A percentile compares a stretch with the other conserved stretches of the same genome.
Evolutionary conservation across 2,329 filamentous ascomycete genomes (phyloP).

Genomic region (Thielaviopsis populi): DNA sequence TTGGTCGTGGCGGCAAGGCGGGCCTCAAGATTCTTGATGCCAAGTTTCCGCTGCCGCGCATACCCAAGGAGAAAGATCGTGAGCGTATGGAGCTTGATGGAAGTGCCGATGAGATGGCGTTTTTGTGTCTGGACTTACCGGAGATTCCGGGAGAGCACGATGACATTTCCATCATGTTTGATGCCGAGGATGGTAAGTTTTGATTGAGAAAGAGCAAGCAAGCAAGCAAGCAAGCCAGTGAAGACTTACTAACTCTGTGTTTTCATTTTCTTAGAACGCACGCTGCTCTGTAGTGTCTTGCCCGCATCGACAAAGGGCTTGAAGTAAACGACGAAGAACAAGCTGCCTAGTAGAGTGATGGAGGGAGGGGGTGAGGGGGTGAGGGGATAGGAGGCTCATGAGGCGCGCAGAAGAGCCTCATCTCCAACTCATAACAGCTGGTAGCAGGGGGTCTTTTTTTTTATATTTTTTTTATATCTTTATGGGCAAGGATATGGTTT

Average conservation of each 20-base stretch:
- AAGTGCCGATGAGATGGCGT: slow-evolving; percentile 44
- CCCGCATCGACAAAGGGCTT: slow-evolving; percentile 42
- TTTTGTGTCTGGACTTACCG: slow-evolving; percentile 72
- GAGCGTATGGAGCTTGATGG: slow-evolving; percentile 23
- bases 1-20: slow-evolving; percentile 48
- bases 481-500: background rate
- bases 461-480: background rate
- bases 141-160: slow-evolving; percentile 88
- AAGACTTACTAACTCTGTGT: slow-evolving; percentile 19
- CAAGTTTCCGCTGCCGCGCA: slow-evolving; percentile 69
- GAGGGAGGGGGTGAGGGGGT: background rate
- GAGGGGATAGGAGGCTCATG: too few relatives aligned
- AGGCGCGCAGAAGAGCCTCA: background rate
- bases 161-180: slow-evolving; percentile 75
- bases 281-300: slow-evolving; percentile 35
- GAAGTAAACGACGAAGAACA: slow-evolving; percentile 20
- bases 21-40: slow-evolving; percentile 73
- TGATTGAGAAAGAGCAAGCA: background rate
- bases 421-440: background rate
- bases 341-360: background rate
- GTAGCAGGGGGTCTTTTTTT: background rate
- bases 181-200: slow-evolving; percentile 56
- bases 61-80: slow-evolving; percentile 35
- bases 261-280: slow-evolving; percentile 32
- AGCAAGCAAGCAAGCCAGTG: too few relatives aligned